These are phyloP conservation scores for Nannochloris sp. DNA, from an alignment of 139 green algal genomes.

Conservation along the genomic window DNA sequence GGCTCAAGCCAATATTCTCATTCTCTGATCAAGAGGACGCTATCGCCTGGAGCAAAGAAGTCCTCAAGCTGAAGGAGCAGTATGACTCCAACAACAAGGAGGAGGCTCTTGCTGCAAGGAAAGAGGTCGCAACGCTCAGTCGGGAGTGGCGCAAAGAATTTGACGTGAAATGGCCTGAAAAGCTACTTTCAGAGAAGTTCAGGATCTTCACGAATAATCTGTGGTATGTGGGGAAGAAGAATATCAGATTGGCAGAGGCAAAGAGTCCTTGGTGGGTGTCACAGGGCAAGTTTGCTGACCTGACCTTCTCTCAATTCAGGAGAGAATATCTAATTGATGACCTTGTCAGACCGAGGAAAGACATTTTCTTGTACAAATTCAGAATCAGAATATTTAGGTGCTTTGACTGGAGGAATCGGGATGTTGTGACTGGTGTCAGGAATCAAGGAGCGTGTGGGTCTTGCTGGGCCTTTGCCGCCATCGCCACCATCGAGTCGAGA, in stretches of 20 bases:
- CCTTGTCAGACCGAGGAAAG: background rate
- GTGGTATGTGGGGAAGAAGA: background rate
- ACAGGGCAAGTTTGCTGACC: conserved; percentile 1
- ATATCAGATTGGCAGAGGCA: background rate
- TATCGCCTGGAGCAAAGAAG: background rate
- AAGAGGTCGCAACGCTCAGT: background rate
- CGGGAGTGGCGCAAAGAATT: background rate
- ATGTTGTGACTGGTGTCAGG: background rate
- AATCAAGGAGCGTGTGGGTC: conserved; percentile 10
- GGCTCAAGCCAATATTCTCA: background rate
- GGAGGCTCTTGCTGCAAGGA: background rate
- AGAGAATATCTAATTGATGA: background rate
- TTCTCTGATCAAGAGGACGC: background rate
- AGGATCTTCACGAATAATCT: background rate
- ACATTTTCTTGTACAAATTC: background rate
- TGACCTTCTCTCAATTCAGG: background rate
- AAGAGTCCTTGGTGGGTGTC: background rate
- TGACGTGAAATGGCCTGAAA: background rate
- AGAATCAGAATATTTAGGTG: background rate
- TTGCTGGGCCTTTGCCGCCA: conserved; percentile 21
- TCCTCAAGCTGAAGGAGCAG: background rate
- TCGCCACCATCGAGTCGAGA: conserved; percentile 9
- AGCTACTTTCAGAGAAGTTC: background rate
- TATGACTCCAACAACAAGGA: background rate
- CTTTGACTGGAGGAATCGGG: background rate